phyloP scores from a whole-genome alignment of 176 grass and related monocot species.

The Oryza rufipogon region DNA sequence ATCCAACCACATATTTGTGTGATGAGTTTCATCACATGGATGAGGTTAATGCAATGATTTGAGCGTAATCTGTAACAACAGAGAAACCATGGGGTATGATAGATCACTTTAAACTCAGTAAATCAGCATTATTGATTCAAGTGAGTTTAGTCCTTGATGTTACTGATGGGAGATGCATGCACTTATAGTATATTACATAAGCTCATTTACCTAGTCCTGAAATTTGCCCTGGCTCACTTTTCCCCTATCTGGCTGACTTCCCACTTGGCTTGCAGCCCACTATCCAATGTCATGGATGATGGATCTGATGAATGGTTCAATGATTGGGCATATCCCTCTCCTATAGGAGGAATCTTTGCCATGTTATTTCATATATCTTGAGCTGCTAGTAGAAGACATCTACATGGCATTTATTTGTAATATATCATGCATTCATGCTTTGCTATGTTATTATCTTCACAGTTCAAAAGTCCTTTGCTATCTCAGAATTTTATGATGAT shows the following conservation, averaged over 20 bases:
- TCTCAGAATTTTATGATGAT: neutral
- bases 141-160: neutral
- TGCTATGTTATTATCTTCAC: neutral
- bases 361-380: conserved; percentile 12
- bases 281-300: conserved; percentile 30
- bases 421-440: neutral
- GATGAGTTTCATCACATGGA: neutral
- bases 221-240: neutral
- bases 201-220: conserved; percentile 4
- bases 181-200: neutral
- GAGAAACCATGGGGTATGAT: conserved; percentile 1
- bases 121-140: neutral
- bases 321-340: conserved; percentile 43
- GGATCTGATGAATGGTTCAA: conserved; percentile 34
- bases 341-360: neutral
- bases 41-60: conserved; percentile 4
- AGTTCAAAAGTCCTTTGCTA: neutral
- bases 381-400: neutral
- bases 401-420: neutral
- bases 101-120: neutral
- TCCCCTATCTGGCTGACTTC: neutral
- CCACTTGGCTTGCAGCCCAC: neutral
- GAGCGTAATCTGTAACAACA: neutral
- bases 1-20: neutral
- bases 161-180: neutral